Evolutionary conservation across 352 stramenopile genomes (phyloP).

Genomic region (Phytophthora sojae): DNA sequence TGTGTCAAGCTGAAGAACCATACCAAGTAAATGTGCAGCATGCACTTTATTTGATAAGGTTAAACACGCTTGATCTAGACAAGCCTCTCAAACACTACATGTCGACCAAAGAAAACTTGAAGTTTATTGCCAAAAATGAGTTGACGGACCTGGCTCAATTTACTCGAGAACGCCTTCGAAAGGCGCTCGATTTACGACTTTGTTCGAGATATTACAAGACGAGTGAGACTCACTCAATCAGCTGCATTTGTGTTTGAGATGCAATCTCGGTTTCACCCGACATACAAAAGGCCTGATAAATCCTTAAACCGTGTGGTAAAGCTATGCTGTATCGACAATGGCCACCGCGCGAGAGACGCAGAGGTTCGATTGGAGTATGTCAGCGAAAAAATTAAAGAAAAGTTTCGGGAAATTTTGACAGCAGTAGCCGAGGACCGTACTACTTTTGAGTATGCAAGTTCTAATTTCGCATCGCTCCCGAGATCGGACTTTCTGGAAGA

Average conservation of each 20-base stretch:
- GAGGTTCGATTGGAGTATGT: neutral
- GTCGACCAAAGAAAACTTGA: too few relatives aligned
- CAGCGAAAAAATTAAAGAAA: neutral
- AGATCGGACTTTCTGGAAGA: too few relatives aligned
- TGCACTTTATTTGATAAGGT: neutral
- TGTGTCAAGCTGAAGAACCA: neutral
- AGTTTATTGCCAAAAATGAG: neutral
- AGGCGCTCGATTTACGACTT: neutral
- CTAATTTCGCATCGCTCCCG: too few relatives aligned
- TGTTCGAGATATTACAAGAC: neutral
- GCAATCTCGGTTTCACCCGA: neutral
- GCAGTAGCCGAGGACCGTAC: neutral
- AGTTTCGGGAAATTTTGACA: too few relatives aligned
- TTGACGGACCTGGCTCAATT: neutral
- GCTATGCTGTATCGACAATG: neutral
- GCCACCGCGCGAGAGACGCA: neutral
- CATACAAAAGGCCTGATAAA: neutral
- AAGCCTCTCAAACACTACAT: too few relatives aligned
- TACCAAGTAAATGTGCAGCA: neutral
- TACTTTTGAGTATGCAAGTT: neutral
- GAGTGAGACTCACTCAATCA: neutral
- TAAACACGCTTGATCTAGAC: neutral
- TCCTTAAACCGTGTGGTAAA: neutral
- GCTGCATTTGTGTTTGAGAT: neutral
- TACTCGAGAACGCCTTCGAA: neutral